phyloP scores from a whole-genome alignment of 1,284 basidiomycete genomes.

The Fomes fomentarius region DNA sequence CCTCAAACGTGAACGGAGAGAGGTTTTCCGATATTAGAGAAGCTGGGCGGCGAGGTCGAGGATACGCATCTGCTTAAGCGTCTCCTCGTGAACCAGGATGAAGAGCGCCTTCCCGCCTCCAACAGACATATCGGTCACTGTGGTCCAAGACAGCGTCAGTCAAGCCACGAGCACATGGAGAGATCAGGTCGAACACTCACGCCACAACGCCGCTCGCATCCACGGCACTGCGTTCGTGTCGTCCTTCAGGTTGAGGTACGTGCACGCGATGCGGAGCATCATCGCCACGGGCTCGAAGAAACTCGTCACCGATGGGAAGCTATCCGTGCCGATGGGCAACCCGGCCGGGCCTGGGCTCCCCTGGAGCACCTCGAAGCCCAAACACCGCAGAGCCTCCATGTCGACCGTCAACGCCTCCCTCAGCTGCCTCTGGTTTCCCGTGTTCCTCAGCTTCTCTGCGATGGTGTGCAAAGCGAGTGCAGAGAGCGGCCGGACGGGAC shows the following conservation, averaged over 20 bases:
- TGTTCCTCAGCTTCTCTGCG: conserved; percentile 14
- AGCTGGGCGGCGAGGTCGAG: conserved; percentile 8
- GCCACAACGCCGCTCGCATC: conserved; percentile 18
- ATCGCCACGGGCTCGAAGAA: conserved; percentile 17
- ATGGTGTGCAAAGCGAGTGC: conserved; percentile 19
- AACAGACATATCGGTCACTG: conserved; percentile 17
- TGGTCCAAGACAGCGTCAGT: neutral
- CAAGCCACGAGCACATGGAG: neutral
- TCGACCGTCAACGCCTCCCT: conserved; percentile 14
- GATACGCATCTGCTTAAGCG: conserved; percentile 10
- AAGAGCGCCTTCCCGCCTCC: conserved; percentile 20
- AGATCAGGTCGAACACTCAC: conserved; percentile 9
- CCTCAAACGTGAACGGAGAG: no score
- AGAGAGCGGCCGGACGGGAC: conserved; percentile 13
- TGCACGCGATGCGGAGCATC: conserved; percentile 20
- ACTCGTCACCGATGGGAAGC: conserved; percentile 18
- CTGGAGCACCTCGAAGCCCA: conserved; percentile 12
- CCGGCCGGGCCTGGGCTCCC: neutral
- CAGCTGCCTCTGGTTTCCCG: conserved; percentile 4
- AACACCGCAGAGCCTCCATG: conserved; percentile 13
- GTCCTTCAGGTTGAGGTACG: conserved; percentile 12
- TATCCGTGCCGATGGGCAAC: conserved; percentile 12
- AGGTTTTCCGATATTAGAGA: neutral
- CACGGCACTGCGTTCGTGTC: conserved; percentile 12
- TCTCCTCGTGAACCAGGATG: conserved; percentile 17